Base-by-base conservation (phyloP, 1,284 basidiomycete genomes). In the Leccinum subrobustum region DNA sequence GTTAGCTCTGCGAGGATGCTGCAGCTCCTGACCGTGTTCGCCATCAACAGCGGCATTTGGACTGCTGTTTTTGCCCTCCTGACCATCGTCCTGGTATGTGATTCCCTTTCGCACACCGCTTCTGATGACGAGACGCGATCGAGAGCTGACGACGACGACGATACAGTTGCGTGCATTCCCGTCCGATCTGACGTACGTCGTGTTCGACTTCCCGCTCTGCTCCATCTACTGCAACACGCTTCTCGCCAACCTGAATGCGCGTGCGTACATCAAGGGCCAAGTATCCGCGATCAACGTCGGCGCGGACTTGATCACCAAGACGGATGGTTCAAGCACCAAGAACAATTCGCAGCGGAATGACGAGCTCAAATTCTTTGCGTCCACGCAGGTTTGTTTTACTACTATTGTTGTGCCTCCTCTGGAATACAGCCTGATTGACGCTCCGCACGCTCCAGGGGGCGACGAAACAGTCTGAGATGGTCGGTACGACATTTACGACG, bases 11-110 rank as follows among this genome's bases (percentile, higher is more conserved):
- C 57, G 16, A 55, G 44, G 52, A 20, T 59, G 27, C 52, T 59
- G 31, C 52, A 59, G 27, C 52, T 55, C 33, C 52, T 59, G 20
- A 59, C 57, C 1, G 57, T 56, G 33, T 59, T 59, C 23, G 57
- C 57, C 31, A 48, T 59, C 18, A 59, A 59, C 33, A 54, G 52
- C 14, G 57, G 57, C 42, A 48, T 56, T 25, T 59, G 57, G 52
- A 59, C 52, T 20, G 57, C 52, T 11, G 4, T 56, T 3, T 56
- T 55, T 50, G 52, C 57, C 31, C 42, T 59, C 31, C 29, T 59
- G 44, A 48, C 57, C 14, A 37, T 56, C 44, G 8, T 59, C n/a
- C 6, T 56, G 23, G 57, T 59, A 25, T 31, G 57, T 54, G 18
- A 20, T 27, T 51, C 7, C 25, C 23, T 51, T 37, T 6, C 29